Evolutionary conservation across 139 green algal genomes (phyloP).

Genomic region (Yamagishiella unicocca): DNA sequence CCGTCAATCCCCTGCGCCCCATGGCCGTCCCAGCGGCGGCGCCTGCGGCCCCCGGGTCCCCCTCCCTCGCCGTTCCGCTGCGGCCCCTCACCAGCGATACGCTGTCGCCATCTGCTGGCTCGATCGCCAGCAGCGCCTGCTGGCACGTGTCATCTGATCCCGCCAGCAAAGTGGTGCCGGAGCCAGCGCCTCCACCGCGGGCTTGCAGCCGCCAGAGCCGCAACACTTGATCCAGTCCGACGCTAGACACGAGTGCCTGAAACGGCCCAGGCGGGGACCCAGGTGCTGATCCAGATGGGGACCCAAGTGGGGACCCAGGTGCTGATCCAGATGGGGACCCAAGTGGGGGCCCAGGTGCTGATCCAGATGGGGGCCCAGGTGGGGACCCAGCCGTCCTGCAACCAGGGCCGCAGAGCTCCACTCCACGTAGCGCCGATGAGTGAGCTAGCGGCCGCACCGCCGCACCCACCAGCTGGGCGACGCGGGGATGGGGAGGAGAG

Average conservation of each 20-base stretch:
- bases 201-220: not conserved
- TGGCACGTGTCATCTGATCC: too few relatives aligned
- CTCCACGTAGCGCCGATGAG: conserved; percentile 11
- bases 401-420: not conserved
- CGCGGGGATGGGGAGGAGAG: too few relatives aligned
- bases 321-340: too few relatives aligned
- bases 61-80: too few relatives aligned
- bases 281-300: too few relatives aligned
- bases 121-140: too few relatives aligned
- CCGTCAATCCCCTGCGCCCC: not conserved
- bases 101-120: not conserved
- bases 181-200: not conserved
- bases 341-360: too few relatives aligned
- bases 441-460: conserved; percentile 2
- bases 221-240: conserved; percentile 35
- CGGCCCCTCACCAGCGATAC: too few relatives aligned
- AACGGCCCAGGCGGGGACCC: too few relatives aligned
- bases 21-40: too few relatives aligned
- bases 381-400: not conserved
- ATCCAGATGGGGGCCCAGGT: too few relatives aligned
- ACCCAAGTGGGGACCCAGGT: too few relatives aligned
- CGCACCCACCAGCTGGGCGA: not conserved
- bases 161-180: not conserved
- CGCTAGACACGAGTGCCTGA: not conserved
- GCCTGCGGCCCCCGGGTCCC: not conserved